Conservation (phyloP, 140 eudicot genomes). For the Stevia rebaudiana region DNA sequence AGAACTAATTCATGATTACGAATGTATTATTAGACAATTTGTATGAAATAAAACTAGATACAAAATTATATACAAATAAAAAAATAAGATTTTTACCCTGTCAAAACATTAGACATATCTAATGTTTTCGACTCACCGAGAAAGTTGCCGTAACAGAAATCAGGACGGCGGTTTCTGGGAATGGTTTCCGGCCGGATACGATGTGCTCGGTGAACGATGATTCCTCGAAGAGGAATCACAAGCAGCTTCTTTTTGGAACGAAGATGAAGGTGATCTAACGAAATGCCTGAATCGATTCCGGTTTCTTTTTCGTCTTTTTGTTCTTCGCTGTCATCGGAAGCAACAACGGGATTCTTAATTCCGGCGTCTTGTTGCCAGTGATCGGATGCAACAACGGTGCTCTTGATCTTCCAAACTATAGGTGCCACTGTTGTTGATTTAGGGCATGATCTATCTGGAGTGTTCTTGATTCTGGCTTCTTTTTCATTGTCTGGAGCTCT, state of each 20-base stretch:
- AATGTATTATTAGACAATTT: too few relatives aligned
- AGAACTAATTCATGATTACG: too few relatives aligned
- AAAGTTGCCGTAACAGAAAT: slow-evolving; percentile 32
- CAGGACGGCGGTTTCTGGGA: slow-evolving; percentile 27
- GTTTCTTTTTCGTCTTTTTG: slow-evolving; percentile 12
- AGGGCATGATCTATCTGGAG: too few relatives aligned
- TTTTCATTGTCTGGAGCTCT: background rate
- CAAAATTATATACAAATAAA: too few relatives aligned
- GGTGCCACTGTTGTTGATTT: too few relatives aligned
- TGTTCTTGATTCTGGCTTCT: background rate
- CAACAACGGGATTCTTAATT: background rate
- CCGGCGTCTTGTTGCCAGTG: background rate
- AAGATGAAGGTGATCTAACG: slow-evolving; percentile 33
- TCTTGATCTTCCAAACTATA: too few relatives aligned
- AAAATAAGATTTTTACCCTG: too few relatives aligned
- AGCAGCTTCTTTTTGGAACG: slow-evolving; percentile 50
- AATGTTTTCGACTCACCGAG: slow-evolving; percentile 20
- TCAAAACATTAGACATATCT: background rate
- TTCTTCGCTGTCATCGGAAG: slow-evolving; percentile 2
- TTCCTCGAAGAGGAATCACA: slow-evolving; percentile 40
- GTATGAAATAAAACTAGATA: too few relatives aligned
- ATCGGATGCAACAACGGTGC: too few relatives aligned
- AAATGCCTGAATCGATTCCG: slow-evolving; percentile 15
- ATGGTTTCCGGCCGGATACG: slow-evolving; percentile 9
- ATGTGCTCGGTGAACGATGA: slow-evolving; percentile 36